Evolutionary conservation across 768 basidiomycete species (phyloP), one percentile per base, ranked within the genome.

Genomic region (Sporobolomyces pararoseus): DNA sequence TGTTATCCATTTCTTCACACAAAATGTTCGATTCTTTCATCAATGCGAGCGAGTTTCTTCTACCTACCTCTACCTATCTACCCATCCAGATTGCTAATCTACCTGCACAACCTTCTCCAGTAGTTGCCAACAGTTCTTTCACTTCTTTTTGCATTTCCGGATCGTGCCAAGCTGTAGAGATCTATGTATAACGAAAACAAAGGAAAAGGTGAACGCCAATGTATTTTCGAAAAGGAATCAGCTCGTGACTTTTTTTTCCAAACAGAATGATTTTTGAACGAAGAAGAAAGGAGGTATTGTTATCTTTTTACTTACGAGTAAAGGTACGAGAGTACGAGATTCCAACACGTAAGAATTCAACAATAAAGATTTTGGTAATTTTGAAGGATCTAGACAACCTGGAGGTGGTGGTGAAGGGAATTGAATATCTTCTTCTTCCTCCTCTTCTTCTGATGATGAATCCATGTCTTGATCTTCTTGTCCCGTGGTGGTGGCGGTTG

Each of bases 401-500:
- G 79, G 80, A 27, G 80, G 80, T 1, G 81, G 75, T 2, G 78
- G 76, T 0, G 54, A 61, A 3, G 81, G 81, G 68, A 76, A 78
- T 2, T 32, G 65, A 2, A 52, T 51, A 12, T 71, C 66, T 32
- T 54, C 62, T 21, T 75, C 76, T 7, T 72, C 69, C 6, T 76
- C 74, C 7, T 73, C 75, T 10, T 71, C 71, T 17, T 75, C 71
- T 2, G 39, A 42, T 42, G 39, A 42, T 42, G 39, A 42, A 9
- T 55, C 63, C 19, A 37, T 31, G 37, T 29, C 25, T 17, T 7
- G 19, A 16, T 23, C 32, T 21, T 29, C 44, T n/a, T n/a, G n/a
- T n/a, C n/a, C n/a, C n/a, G n/a, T n/a, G n/a, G n/a, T n/a, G n/a
- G n/a, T n/a, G 27, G 17, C 54, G 10, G 31, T 2, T 19, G 25